Evolutionary conservation across 208 protist genomes (phyloP), one percentile per base, ranked within the genome.

Genomic region (Acanthamoeba culbertsoni): DNA sequence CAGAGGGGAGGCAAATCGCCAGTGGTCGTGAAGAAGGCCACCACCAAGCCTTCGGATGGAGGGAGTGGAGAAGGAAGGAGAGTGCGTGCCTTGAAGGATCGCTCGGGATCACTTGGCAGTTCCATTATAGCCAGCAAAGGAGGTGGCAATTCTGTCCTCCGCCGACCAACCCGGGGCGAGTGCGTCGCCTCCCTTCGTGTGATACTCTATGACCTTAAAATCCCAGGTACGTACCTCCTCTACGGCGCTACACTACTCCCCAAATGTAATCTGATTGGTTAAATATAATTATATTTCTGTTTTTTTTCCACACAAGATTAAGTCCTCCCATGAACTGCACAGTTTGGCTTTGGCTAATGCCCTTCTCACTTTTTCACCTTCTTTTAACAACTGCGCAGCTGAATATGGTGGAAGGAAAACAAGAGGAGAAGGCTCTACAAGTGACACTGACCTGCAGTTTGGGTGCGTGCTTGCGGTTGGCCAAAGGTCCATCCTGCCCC

Each of bases 141-240:
- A 6, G 84, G 84, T 33, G 84, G 51, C 35, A 91, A 51, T 51
- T 71, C 53, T 53, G 84, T 68, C 12, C 31, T 91, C 3, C 40
- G 35, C 18, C 55, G 53, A n/a, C 84, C 84, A 1, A 46, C 84
- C 1, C 62, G 43, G 57, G 55, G 84, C 0, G 55, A 71, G 37
- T 45, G 40, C 40, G 55, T 91, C 40, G 84, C 84, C 51, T 91
- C 84, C 48, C 84, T 91, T 43, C 48, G 84, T 28, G 84, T 91
- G 33, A 91, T 45, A 31, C 33, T 91, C 57, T 91, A 91, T 26
- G 84, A 91, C 20, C 53, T 91, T 26, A 37, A 35, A 33, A 18
- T 86, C 1, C 46, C 43, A 7, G 12, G 75, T 86, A 86, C 46
- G 4, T n/a, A 10, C 0, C 42, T 14, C 20, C 42, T 0, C 42